Conservation (phyloP, 1,284 basidiomycete species). For the Trichosporon ovoides region DNA sequence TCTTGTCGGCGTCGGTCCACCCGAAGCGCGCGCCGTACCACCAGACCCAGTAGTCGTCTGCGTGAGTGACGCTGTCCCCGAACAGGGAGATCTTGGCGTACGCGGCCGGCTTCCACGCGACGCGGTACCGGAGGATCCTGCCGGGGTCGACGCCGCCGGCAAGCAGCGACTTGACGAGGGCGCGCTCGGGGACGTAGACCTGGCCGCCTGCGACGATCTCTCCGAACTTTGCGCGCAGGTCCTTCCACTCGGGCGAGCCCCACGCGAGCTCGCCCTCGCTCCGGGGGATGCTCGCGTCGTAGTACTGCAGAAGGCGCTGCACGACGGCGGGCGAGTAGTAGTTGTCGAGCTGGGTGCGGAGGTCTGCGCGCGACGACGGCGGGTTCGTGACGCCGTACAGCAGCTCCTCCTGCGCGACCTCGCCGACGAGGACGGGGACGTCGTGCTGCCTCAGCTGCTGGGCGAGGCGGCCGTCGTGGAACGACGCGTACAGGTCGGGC, state of each 20-base stretch:
- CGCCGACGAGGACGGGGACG: conserved; percentile 27
- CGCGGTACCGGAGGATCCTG: conserved; percentile 21
- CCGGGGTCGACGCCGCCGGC: conserved; percentile 17
- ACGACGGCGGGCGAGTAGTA: conserved; percentile 23
- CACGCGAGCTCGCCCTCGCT: conserved; percentile 6
- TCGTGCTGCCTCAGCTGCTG: conserved; percentile 17
- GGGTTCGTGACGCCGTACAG: conserved; percentile 28
- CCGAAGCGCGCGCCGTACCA: conserved; percentile 24
- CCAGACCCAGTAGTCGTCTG: conserved; percentile 26
- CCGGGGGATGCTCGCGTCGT: background rate
- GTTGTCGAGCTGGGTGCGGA: conserved; percentile 23
- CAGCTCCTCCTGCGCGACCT: conserved; percentile 25
- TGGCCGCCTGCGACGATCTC: conserved; percentile 26
- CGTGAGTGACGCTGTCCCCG: conserved; percentile 20
- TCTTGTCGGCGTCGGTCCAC: conserved; percentile 13
- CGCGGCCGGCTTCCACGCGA: conserved; percentile 16
- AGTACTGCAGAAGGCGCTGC: conserved; percentile 15
- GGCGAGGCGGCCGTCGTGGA: conserved; percentile 22
- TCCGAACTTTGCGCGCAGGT: conserved; percentile 21
- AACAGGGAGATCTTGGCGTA: conserved; percentile 2
- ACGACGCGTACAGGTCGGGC: conserved; percentile 11
- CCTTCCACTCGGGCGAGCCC: conserved; percentile 9
- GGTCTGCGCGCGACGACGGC: conserved; percentile 13
- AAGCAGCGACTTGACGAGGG: conserved; percentile 19
- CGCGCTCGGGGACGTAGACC: conserved; percentile 23